Evolutionary conservation across 1,284 basidiomycete genomes (phyloP).

Genomic region (Gomphus bonarii): DNA sequence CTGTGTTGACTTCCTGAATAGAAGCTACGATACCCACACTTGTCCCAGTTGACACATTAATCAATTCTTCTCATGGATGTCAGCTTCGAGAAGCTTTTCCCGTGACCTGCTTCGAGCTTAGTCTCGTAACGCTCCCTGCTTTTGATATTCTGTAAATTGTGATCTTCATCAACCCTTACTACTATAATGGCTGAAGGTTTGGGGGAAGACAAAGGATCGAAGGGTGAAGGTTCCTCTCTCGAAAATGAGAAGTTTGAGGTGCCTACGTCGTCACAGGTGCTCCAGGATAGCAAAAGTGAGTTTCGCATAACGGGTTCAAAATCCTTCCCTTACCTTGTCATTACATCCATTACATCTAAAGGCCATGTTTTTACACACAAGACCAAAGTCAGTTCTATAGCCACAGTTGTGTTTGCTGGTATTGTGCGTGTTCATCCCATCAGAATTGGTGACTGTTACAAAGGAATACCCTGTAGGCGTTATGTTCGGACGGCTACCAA

Average conservation of each 20-base stretch:
- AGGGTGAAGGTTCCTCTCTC: not conserved
- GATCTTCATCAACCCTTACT: not conserved
- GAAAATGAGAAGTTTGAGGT: not conserved
- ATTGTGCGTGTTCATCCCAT: conserved; percentile 7
- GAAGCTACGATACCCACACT: not conserved
- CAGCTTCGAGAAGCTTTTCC: not conserved
- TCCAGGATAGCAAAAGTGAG: not conserved
- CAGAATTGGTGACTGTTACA: not conserved
- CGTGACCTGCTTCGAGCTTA: not conserved
- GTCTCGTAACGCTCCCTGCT: not conserved
- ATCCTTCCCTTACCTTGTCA: not conserved
- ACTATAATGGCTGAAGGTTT: not conserved
- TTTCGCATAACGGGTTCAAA: not conserved
- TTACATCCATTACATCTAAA: not conserved
- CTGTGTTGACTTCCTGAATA: not conserved
- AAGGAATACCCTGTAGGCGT: not conserved
- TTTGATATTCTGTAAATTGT: too few relatives aligned
- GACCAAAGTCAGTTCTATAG: not conserved
- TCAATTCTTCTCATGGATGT: too few relatives aligned
- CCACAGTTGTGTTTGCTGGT: conserved; percentile 15
- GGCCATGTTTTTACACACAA: not conserved
- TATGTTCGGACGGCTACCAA: not conserved
- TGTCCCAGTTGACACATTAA: not conserved
- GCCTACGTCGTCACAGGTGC: not conserved
- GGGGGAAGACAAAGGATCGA: not conserved